Evolutionary conservation across 2,329 filamentous ascomycete species (phyloP), one percentile per base, ranked within the genome.

Genomic region (Aureobasidium sp.): DNA sequence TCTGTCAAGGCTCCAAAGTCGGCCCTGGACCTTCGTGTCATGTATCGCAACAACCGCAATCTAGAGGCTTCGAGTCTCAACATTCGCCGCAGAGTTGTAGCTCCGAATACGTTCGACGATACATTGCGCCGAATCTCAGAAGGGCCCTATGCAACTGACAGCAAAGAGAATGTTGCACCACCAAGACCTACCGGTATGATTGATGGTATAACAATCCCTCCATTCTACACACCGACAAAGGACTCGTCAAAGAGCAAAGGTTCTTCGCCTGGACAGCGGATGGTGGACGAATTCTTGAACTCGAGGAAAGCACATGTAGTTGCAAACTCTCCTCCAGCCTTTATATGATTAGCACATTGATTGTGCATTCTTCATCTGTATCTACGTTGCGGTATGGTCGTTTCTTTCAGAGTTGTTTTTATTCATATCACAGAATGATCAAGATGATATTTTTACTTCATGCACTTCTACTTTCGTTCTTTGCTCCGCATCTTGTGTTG

Each of bases 21-120:
- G n/a, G 69, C 69, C 3, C 66, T 71, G 45, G 71, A 73, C 49
- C 68, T 73, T 21, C 69, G 70, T 25, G 71, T 68, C 16, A 69
- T 67, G n/a, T 72, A 70, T 64, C 70, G 66, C n/a, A 65, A 50
- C 15, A 68, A 55, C 10, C 42, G 57, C 13, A 57, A 59, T 16
- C 47, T 54, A 34, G 37, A 55, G 32, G 48, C 55, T 27, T 62
- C 63, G 15, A 64, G 58, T 21, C 58, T 59, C 62, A 59, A 64
- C 57, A 66, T 63, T 21, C 64, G 62, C n/a, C 63, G 63, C 16
- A 63, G 63, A 47, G 49, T 48, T 11, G 34, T 57, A 21, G 13
- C 52, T 15, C 49, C 53, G 42, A 47, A 45, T 10, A 49, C 69
- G 3, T 62, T 71, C 21, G 71, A 71, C 58, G 71, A 73, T 16